Conservation (phyloP, 202 grass and related monocot genomes). For the Tripidium arundinaceum region DNA sequence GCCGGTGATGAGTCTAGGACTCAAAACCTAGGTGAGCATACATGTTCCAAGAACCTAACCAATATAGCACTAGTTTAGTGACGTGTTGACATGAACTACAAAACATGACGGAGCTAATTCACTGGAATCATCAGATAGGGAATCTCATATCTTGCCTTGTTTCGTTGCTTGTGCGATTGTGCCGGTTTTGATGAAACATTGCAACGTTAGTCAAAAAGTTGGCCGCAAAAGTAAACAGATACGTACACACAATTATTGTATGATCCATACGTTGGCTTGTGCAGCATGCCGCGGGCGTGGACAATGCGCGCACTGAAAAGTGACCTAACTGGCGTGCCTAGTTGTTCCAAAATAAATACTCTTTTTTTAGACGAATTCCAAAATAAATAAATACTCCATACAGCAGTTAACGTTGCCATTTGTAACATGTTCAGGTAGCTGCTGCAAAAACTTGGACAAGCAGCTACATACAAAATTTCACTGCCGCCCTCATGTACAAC, state of each 20-base stretch:
- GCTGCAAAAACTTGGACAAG: background rate
- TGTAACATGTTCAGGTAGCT: background rate
- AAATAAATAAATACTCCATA: background rate
- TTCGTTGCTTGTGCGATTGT: background rate
- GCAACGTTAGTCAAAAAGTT: background rate
- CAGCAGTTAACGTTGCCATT: background rate
- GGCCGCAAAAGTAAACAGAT: conserved; percentile 12
- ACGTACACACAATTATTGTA: background rate
- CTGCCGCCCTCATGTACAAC: too few species aligned
- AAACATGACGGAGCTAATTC: too few species aligned
- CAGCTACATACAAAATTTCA: conserved; percentile 4
- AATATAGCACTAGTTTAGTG: too few species aligned
- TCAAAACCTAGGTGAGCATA: background rate
- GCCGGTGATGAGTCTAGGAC: background rate
- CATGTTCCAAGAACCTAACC: too few species aligned
- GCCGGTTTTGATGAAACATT: conserved; percentile 5
- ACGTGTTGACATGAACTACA: too few species aligned
- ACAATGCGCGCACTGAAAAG: background rate
- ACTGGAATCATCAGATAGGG: background rate
- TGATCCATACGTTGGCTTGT: background rate
- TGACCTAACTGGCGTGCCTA: background rate
- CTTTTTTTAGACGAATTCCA: too few species aligned
- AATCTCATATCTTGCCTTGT: too few species aligned
- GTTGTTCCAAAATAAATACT: background rate
- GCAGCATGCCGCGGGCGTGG: background rate